A percentile compares a stretch with the other conserved stretches of the same genome.
Evolutionary conservation across 2,329 filamentous ascomycete genomes (phyloP).

Genomic region (Calycina herbarum): DNA sequence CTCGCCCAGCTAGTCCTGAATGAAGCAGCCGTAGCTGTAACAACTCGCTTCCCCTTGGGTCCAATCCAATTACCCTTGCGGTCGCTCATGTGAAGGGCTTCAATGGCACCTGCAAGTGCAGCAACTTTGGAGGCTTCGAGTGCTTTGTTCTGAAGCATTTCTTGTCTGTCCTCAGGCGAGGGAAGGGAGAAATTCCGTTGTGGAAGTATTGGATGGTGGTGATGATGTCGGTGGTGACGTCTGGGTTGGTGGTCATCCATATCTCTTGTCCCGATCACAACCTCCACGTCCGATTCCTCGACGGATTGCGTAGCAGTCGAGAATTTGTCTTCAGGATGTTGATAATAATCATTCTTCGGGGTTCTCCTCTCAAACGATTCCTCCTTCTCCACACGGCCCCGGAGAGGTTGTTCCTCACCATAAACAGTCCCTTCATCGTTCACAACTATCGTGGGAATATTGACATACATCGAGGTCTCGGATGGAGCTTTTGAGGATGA

Average conservation of each 20-base stretch:
- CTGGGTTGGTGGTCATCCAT: neutral
- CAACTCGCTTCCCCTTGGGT: slow-evolving; percentile 22
- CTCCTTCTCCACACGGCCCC: neutral
- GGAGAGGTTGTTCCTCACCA: neutral
- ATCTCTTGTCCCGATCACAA: neutral
- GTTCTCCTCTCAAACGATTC: slow-evolving; percentile 8
- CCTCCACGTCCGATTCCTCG: neutral
- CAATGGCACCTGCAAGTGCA: slow-evolving; percentile 39
- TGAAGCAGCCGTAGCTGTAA: slow-evolving; percentile 20
- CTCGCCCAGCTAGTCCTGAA: slow-evolving; percentile 15
- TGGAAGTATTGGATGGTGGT: neutral
- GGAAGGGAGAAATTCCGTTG: slow-evolving; percentile 13
- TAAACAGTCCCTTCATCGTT: neutral
- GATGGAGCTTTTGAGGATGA: slow-evolving; percentile 30
- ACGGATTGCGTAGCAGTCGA: slow-evolving; percentile 1
- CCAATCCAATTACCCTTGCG: slow-evolving; percentile 43
- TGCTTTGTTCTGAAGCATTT: slow-evolving; percentile 21
- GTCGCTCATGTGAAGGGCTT: slow-evolving; percentile 44
- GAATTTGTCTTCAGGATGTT: slow-evolving; percentile 10
- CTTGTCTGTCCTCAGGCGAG: slow-evolving; percentile 20
- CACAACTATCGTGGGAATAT: slow-evolving; percentile 8
- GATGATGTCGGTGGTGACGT: neutral
- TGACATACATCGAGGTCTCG: slow-evolving; percentile 2
- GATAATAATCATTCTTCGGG: slow-evolving; percentile 9
- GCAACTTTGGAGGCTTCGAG: slow-evolving; percentile 31